Evolutionary conservation across 306 rosid genomes (phyloP), one percentile per base, ranked within the genome.

Genomic region (Cucurbita argyrosperma): DNA sequence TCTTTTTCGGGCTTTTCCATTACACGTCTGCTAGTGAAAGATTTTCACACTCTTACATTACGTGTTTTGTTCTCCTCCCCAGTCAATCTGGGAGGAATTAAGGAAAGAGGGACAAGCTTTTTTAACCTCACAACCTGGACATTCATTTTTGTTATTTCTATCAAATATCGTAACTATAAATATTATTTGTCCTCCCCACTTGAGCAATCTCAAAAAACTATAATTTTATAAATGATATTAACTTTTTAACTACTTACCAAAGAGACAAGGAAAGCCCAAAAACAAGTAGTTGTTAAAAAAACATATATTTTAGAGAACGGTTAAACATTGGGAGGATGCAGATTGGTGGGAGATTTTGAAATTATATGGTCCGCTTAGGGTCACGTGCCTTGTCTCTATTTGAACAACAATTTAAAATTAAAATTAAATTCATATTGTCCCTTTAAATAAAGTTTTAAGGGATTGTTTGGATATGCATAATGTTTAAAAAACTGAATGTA

Each of bases 311-410:
- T 23, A 38, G 23, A 37, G 68, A 37, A 62, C 4, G n/a, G 23
- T 16, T 4, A 8, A 65, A 66, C 55, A 45, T 66, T 19, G 72
- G 53, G 15, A 45, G 55, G 47, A 7, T 46, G 56, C 13, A 68
- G 12, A 0, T 68, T 65, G n/a, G 43, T 43, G n/a, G 38, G 5
- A 47, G 57, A 46, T 68, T 68, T 47, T 68, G 74, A 57, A 68
- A 68, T 47, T 68, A 45, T 21, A 47, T 23, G 8, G 74, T 50
- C 7, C 8, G 56, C 4, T 23, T 47, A 65, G 53, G 53, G 72
- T 65, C 72, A 65, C 72, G 72, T 65, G 72, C 18, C 72, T 65
- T 43, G 38, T 21, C 38, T 42, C 72, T 43, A 43, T 65, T 43
- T 65, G 71, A 65, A 18, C 42, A 64, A 64, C 18, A 0, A 64